Evolutionary conservation across 306 rosid genomes (phyloP), one percentile per base, ranked within the genome.

Genomic region (Rosa rugosa): DNA sequence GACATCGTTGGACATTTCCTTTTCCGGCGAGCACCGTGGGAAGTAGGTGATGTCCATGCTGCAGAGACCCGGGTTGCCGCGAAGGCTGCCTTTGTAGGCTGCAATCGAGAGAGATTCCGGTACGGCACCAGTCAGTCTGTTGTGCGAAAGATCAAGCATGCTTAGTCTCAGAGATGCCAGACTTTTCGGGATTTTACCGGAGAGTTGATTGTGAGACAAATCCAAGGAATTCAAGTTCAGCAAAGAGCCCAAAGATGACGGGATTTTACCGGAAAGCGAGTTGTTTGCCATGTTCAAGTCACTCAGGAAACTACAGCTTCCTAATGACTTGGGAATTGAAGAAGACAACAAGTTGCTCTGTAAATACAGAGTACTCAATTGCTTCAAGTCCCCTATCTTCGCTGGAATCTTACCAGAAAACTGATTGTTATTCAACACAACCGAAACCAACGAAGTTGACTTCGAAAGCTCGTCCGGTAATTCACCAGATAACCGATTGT

Each of bases 31-130:
- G 77, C 99, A 95, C 27, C 83, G 87, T 2, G 46, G 80, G 79
- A 92, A 85, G 1, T 87, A 45, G 75, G 62, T 73, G 1, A 87
- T 82, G 18, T 65, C 75, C 0, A 75, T 20, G 38, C 90, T 88
- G 84, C 99, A 95, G 27, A 95, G 91, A 18, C 85, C 85, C 0
- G 92, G 78, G 80, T 95, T 95, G 18, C 92, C 96, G 0, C 81
- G 41, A n/a, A 95, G 90, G 84, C 99, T 91, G 11, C 93, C 90
- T 6, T 93, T 91, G 83, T 95, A 95, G 42, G 97, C 99, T 72
- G 80, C 86, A 4, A 88, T 79, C 0, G 85, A 84, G 10, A 95
- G 83, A 60, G 89, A 78, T 38, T 73, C 77, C 5, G 99, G 99
- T 13, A 95, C 80, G 4, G 75, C 31, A 71, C 99, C 99, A 0